Percentiles rank a stretch among this genome's conserved stretches.
These are phyloP conservation scores for Avena insularis DNA, from an alignment of 176 grass and related monocot species.

Conservation along the genomic window DNA sequence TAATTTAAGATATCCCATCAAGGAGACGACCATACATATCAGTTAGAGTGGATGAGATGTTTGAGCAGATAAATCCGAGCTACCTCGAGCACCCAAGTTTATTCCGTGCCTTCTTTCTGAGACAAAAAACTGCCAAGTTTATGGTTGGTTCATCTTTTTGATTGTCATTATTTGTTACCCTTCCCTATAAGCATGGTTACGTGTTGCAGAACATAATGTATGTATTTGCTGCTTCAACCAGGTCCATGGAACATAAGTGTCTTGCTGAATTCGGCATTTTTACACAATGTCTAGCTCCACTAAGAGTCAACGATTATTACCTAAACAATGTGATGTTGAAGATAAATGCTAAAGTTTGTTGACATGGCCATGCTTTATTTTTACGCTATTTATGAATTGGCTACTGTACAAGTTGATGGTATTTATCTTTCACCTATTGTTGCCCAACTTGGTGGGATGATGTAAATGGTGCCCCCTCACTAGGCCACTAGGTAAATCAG, in stretches of 20 bases:
- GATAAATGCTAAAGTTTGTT: conserved; percentile 90
- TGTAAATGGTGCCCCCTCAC: too few relatives aligned
- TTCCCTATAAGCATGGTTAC: not conserved
- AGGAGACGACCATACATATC: conserved; percentile 49
- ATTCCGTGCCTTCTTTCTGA: conserved; percentile 81
- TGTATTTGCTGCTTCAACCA: conserved; percentile 39
- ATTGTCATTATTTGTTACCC: not conserved
- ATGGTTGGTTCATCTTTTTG: conserved; percentile 59
- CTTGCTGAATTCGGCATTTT: conserved; percentile 88
- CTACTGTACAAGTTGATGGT: not conserved
- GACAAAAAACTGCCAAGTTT: conserved; percentile 87
- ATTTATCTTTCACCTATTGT: not conserved
- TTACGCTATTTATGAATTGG: conserved; percentile 17
- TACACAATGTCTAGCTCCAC: conserved; percentile 82
- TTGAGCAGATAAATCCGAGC: conserved; percentile 61
- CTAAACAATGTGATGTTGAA: conserved; percentile 81
- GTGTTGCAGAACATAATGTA: conserved; percentile 9
- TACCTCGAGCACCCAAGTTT: conserved; percentile 71
- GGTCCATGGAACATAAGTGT: conserved; percentile 93
- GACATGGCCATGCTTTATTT: not conserved
- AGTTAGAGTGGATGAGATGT: conserved; percentile 76
- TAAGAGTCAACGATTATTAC: conserved; percentile 82
- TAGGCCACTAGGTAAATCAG: too few relatives aligned
- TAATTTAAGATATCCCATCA: conserved; percentile 68
- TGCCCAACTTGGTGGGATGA: conserved; percentile 80